Percentiles rank a stretch among this genome's conserved stretches.
Evolutionary conservation across 1,284 basidiomycete species (phyloP).

Genomic region (Chiua sp.): DNA sequence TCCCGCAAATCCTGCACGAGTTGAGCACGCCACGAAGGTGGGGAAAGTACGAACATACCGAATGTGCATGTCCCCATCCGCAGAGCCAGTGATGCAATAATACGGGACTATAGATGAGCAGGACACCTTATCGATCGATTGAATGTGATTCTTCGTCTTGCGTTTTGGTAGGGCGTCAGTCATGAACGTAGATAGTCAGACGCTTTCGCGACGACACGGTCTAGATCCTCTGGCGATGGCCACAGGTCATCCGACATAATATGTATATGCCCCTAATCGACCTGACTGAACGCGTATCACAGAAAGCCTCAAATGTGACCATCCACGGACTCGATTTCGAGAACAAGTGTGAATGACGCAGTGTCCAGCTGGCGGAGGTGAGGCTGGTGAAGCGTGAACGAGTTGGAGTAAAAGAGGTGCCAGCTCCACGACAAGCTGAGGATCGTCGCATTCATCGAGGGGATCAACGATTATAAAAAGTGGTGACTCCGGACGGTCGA

Average conservation of each 20-base stretch:
- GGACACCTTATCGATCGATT: conserved; percentile 77
- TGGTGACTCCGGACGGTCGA: neutral
- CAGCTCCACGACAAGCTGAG: conserved; percentile 14
- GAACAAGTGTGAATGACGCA: conserved; percentile 1
- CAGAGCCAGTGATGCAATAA: conserved; percentile 82
- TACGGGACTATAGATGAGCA: conserved; percentile 66
- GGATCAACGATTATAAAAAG: conserved; percentile 24
- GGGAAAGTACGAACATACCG: conserved; percentile 56
- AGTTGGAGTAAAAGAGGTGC: conserved; percentile 13
- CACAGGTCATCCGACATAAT: conserved; percentile 16
- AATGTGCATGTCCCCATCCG: conserved; percentile 85
- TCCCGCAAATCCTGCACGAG: conserved; percentile 74
- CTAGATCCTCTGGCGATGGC: conserved; percentile 20
- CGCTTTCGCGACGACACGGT: conserved; percentile 18
- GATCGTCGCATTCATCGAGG: conserved; percentile 29
- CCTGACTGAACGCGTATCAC: conserved; percentile 5
- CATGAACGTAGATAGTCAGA: conserved; percentile 8
- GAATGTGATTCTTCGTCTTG: conserved; percentile 73
- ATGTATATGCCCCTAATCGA: conserved; percentile 7
- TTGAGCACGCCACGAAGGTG: conserved; percentile 1
- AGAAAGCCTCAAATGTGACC: conserved; percentile 24
- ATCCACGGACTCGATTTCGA: conserved; percentile 20
- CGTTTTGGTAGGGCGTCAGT: conserved; percentile 53
- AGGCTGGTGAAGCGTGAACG: conserved; percentile 10
- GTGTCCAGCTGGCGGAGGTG: conserved; percentile 10